These are phyloP conservation scores for Fusarium napiforme DNA, from an alignment of 2,329 filamentous ascomycete species.

Conservation along the genomic window DNA sequence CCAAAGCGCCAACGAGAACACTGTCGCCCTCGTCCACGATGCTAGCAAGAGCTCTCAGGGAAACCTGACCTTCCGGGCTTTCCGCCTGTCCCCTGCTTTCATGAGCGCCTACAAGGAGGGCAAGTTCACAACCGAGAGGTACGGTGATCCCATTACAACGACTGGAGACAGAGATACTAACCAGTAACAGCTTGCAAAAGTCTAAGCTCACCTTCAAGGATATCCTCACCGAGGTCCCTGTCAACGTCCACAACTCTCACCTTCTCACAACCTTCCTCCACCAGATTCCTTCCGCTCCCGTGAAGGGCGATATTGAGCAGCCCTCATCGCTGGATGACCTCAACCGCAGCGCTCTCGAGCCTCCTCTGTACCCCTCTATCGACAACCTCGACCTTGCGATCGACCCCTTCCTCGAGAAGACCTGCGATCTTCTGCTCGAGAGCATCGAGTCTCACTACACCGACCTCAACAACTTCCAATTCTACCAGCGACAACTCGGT, in stretches of 20 bases:
- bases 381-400: slow-evolving; percentile 92
- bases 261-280: slow-evolving; percentile 95
- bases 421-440: slow-evolving; percentile 93
- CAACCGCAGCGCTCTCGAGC: slow-evolving; percentile 68
- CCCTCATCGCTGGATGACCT: slow-evolving; percentile 84
- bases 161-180: slow-evolving; percentile 18
- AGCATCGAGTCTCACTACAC: slow-evolving; percentile 98
- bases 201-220: slow-evolving; percentile 93
- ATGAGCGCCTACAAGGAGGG: slow-evolving; percentile 94
- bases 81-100: slow-evolving; percentile 87
- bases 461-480: slow-evolving; percentile 98
- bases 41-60: slow-evolving; percentile 95
- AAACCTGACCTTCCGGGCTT: slow-evolving; percentile 87
- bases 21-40: slow-evolving; percentile 91
- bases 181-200: slow-evolving; percentile 80
- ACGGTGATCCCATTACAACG: slow-evolving; percentile 49
- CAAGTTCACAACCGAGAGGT: slow-evolving; percentile 98
- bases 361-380: slow-evolving; percentile 85
- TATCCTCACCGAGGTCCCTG: slow-evolving; percentile 89
- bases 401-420: slow-evolving; percentile 98
- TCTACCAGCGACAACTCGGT: slow-evolving; percentile 91
- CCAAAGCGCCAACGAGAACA: slow-evolving; percentile 93
- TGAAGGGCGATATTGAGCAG: slow-evolving; percentile 74
- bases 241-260: slow-evolving; percentile 95
- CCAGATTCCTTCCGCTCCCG: slow-evolving; percentile 79